Percentiles rank a stretch among this genome's conserved stretches.
Conservation (phyloP, 441 rosid species). For the Gossypium aridum region DNA sequence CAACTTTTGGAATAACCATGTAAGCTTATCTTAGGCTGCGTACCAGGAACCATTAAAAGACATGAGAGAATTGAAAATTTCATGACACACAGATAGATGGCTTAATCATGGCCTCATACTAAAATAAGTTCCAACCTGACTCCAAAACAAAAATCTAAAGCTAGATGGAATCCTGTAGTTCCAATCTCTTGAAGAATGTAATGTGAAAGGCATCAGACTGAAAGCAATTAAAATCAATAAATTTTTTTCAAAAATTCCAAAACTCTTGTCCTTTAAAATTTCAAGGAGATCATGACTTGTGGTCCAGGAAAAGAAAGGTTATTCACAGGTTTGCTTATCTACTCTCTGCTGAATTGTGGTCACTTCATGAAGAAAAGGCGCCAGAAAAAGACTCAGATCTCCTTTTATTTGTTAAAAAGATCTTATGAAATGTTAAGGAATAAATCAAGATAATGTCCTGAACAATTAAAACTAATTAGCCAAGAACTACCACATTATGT, state of each 20-base stretch:
- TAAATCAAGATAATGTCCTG: not conserved
- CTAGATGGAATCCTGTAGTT: not conserved
- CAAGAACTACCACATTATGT: slow-evolving; percentile 9
- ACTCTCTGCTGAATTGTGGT: not conserved
- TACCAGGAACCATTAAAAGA: not conserved
- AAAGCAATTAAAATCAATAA: not conserved
- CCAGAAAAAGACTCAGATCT: not conserved
- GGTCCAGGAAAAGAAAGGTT: slow-evolving; percentile 1
- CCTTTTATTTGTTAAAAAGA: not conserved
- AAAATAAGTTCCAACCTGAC: not conserved
- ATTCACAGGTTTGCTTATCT: not conserved
- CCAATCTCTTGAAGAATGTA: not conserved
- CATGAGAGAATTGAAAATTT: not conserved
- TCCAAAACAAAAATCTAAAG: not conserved
- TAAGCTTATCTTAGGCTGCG: not conserved
- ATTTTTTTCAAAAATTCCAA: not conserved
- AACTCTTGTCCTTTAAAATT: not conserved
- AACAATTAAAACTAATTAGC: not conserved
- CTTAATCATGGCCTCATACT: not conserved
- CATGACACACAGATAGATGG: not conserved
- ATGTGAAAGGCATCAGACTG: not conserved
- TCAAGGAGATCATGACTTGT: not conserved
- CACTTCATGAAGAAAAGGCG: not conserved
- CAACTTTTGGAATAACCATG: not conserved
- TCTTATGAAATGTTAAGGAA: not conserved